Percentiles rank a stretch among this genome's conserved stretches.
Conservation (phyloP, 1,284 basidiomycete genomes). For the Cutaneotrichosporon cyanovorans region DNA sequence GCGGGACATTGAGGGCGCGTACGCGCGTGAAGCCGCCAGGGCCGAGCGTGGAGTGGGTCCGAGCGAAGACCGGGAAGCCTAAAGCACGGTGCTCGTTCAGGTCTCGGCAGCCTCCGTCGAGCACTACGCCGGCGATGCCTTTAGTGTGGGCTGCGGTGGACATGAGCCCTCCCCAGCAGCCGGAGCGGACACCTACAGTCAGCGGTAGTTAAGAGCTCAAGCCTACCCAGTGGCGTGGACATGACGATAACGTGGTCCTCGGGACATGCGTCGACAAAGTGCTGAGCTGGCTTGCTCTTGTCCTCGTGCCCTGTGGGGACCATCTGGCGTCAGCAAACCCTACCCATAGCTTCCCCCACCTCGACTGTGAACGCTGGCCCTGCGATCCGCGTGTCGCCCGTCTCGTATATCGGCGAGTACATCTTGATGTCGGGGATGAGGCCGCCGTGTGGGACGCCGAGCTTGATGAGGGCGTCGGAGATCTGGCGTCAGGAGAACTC, state of each 20-base stretch:
- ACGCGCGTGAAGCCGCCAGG: constrained; percentile 81
- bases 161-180: constrained; percentile 48
- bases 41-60: constrained; percentile 52
- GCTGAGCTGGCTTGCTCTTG: constrained; percentile 61
- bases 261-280: constrained; percentile 78
- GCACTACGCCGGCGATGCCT: constrained; percentile 44
- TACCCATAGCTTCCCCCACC: constrained; percentile 23
- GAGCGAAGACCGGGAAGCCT: constrained; percentile 39
- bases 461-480: constrained; percentile 83
- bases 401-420: constrained; percentile 52
- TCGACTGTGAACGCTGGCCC: constrained; percentile 86
- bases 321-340: constrained; percentile 52
- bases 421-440: constrained; percentile 70
- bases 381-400: constrained; percentile 47
- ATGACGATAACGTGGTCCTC: constrained; percentile 66
- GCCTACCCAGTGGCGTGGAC: constrained; percentile 63
- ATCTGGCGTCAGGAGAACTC: constrained; percentile 52
- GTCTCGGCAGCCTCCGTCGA: constrained; percentile 49
- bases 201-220: not conserved
- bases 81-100: constrained; percentile 45
- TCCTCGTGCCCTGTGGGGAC: constrained; percentile 57
- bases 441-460: constrained; percentile 68
- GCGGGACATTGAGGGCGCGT: constrained; percentile 64
- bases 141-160: constrained; percentile 45
- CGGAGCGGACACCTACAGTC: constrained; percentile 26